Percentiles rank a stretch among this genome's conserved stretches.
These are phyloP conservation scores for Zygosaccharomyces pseudobailii DNA, from an alignment of 1,139 yeast species.

Conservation along the genomic window DNA sequence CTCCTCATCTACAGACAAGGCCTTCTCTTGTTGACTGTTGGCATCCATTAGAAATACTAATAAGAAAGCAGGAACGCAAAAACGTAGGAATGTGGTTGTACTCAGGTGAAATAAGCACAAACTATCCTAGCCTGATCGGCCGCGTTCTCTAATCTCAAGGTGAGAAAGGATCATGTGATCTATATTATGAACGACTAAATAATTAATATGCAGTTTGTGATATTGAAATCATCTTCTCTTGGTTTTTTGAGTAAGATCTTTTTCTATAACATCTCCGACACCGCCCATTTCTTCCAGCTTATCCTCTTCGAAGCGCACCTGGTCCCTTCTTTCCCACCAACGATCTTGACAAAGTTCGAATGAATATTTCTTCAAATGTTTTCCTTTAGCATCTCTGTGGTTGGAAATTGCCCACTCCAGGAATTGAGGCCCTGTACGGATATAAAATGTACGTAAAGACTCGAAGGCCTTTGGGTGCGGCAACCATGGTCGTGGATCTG, in stretches of 20 bases:
- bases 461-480: slow-evolving; percentile 98
- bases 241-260: slow-evolving; percentile 48
- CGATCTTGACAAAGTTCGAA: slow-evolving; percentile 90
- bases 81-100: no score
- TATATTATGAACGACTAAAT: background rate
- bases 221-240: slow-evolving; percentile 33
- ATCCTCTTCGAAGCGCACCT: slow-evolving; percentile 82
- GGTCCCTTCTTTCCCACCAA: slow-evolving; percentile 99
- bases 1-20: slow-evolving; percentile 48
- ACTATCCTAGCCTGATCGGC: no score
- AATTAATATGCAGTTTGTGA: background rate
- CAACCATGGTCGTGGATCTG: slow-evolving; percentile 65
- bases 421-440: slow-evolving; percentile 81
- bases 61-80: no score
- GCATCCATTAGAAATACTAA: background rate
- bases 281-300: slow-evolving; percentile 86
- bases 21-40: slow-evolving; percentile 13
- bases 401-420: slow-evolving; percentile 90
- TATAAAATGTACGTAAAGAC: slow-evolving; percentile 71
- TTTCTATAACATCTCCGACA: slow-evolving; percentile 84
- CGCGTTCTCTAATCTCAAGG: background rate
- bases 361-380: slow-evolving; percentile 80
- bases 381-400: slow-evolving; percentile 83
- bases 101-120: no score
- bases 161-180: background rate